Conservation (phyloP, 2,329 filamentous ascomycete species). For the Pseudogymnoascus sp. region DNA sequence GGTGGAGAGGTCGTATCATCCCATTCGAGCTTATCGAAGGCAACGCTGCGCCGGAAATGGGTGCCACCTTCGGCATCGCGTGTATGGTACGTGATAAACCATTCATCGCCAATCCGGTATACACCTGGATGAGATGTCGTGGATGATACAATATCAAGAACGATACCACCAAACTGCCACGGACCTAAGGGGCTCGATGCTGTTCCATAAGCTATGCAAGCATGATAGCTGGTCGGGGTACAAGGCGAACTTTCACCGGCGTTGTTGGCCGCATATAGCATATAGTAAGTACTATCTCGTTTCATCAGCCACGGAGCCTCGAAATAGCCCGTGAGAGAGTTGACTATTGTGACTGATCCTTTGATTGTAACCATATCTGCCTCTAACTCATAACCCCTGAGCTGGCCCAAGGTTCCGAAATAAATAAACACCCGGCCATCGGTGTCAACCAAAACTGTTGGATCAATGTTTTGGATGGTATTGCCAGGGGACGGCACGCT, state of each 20-base stretch:
- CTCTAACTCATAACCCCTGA: conserved; percentile 30
- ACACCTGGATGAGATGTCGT: conserved; percentile 34
- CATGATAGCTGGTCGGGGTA: conserved; percentile 34
- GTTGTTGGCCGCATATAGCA: conserved; percentile 35
- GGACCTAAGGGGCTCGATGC: conserved; percentile 28
- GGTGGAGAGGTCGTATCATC: conserved; percentile 24
- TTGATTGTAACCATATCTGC: conserved; percentile 33
- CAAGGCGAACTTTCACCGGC: conserved; percentile 31
- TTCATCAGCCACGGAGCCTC: conserved; percentile 36
- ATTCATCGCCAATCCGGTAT: conserved; percentile 26
- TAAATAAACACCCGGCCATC: conserved; percentile 33
- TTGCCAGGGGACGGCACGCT: conserved; percentile 27
- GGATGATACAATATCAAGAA: conserved; percentile 32
- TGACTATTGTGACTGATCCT: conserved; percentile 21
- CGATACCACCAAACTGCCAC: conserved; percentile 30
- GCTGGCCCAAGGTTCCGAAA: conserved; percentile 33
- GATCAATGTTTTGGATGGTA: conserved; percentile 36
- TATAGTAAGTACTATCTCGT: conserved; percentile 32
- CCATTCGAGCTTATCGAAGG: conserved; percentile 30
- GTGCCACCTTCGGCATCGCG: conserved; percentile 30
- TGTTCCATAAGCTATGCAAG: conserved; percentile 34
- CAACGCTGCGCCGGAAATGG: conserved; percentile 33
- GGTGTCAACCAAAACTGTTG: conserved; percentile 33
- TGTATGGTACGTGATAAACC: conserved; percentile 33
- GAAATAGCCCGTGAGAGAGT: conserved; percentile 30